These are phyloP conservation scores for Exsudoporus floridanus DNA, from an alignment of 1,284 basidiomycete genomes.

Conservation along the genomic window DNA sequence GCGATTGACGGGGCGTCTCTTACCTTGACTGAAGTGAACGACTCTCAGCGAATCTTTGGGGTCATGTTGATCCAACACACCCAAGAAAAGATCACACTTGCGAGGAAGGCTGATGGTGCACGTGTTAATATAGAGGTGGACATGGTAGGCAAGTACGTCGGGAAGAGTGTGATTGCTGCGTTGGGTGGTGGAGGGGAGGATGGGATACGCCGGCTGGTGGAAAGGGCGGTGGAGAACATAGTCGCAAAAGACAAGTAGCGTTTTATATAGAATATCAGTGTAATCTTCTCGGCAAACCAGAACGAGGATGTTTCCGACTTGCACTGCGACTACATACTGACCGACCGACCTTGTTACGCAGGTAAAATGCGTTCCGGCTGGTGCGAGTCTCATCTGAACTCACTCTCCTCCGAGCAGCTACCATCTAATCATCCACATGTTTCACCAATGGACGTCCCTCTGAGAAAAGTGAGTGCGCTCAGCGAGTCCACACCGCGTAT, in stretches of 20 bases:
- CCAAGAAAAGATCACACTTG: constrained; percentile 84
- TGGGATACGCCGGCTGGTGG: constrained; percentile 60
- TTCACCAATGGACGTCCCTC: constrained; percentile 34
- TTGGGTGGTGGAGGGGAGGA: constrained; percentile 60
- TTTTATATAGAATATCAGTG: background rate
- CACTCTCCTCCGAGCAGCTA: background rate
- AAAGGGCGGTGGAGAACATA: constrained; percentile 70
- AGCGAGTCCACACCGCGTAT: background rate
- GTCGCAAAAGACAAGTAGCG: constrained; percentile 48
- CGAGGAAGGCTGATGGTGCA: constrained; percentile 71
- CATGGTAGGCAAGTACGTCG: constrained; percentile 87
- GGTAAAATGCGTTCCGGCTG: constrained; percentile 1
- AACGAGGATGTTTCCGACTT: background rate
- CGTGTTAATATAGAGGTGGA: constrained; percentile 95
- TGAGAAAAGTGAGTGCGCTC: constrained; percentile 43
- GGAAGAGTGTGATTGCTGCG: constrained; percentile 76
- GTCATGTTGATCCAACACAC: constrained; percentile 97
- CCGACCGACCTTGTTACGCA: constrained; percentile 2
- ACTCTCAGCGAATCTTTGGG: constrained; percentile 69
- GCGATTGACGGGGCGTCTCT: constrained; percentile 94
- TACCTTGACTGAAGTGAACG: constrained; percentile 85
- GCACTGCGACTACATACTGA: constrained; percentile 3
- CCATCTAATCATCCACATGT: background rate
- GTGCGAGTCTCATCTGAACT: constrained; percentile 1
- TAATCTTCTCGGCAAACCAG: constrained; percentile 8